A percentile compares a stretch with the other conserved stretches of the same genome.
Conservation (phyloP, 805 yeast species). For the Teunomyces pallodes region DNA sequence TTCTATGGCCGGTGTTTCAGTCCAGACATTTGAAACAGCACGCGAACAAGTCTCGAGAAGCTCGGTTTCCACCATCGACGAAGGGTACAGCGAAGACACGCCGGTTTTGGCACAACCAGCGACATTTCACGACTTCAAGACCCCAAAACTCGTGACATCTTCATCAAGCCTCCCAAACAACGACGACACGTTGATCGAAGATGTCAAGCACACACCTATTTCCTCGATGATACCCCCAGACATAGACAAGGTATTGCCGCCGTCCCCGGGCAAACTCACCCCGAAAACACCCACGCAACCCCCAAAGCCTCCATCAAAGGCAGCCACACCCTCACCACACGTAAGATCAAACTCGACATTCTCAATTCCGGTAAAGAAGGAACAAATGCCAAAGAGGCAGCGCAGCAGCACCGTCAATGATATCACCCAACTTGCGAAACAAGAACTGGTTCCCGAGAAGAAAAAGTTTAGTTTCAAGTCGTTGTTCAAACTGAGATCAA, state of each 20-base stretch:
- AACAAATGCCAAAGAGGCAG: conserved; percentile 1
- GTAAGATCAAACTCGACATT: conserved; percentile 7
- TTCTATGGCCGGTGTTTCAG: conserved; percentile 12
- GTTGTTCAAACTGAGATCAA: conserved; percentile 37
- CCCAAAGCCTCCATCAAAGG: not conserved
- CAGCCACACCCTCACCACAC: conserved; percentile 4
- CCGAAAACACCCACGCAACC: not conserved
- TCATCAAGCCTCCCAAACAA: conserved; percentile 12
- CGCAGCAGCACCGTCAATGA: conserved; percentile 12
- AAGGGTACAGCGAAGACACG: conserved; percentile 21
- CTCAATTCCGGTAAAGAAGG: conserved; percentile 1
- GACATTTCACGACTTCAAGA: conserved; percentile 20
- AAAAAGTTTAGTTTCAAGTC: conserved; percentile 39
- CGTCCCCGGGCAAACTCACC: not conserved
- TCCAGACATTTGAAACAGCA: conserved; percentile 30
- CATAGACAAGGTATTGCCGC: not conserved
- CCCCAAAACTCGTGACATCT: not conserved
- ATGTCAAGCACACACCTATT: conserved; percentile 3
- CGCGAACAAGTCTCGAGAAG: conserved; percentile 10
- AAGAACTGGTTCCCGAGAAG: conserved; percentile 12
- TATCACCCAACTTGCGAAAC: conserved; percentile 1
- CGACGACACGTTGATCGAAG: conserved; percentile 26
- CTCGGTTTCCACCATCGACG: conserved; percentile 21
- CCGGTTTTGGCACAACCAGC: conserved; percentile 25
- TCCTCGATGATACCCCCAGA: not conserved